A percentile compares a stretch with the other conserved stretches of the same genome.
phyloP scores from a whole-genome alignment of 2,329 filamentous ascomycete species.

The Colletotrichum godetiae region DNA sequence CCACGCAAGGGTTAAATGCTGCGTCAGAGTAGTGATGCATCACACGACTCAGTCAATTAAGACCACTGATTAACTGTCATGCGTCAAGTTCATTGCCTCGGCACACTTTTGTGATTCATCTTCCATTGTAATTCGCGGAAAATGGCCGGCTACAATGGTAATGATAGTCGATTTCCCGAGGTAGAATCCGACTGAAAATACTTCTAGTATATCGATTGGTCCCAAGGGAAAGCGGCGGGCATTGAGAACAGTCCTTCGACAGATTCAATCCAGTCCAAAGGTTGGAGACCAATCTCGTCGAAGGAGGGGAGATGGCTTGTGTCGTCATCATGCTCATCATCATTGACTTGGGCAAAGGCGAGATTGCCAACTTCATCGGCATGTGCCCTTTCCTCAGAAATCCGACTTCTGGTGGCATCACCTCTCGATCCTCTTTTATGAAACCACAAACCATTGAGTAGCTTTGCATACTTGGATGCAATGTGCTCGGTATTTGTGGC shows the following conservation, averaged over 20 bases:
- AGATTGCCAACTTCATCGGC: neutral
- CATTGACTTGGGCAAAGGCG: neutral
- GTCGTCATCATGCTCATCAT: neutral
- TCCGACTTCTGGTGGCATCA: neutral
- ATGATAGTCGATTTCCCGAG: no score
- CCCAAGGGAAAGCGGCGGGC: constrained; percentile 7
- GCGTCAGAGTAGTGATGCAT: neutral
- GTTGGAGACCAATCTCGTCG: constrained; percentile 5
- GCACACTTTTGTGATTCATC: no score
- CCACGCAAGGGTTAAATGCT: neutral
- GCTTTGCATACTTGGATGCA: constrained; percentile 17
- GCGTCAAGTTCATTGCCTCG: no score
- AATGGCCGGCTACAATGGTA: no score
- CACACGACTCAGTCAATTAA: neutral
- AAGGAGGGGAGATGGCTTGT: neutral
- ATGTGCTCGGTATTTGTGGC: constrained; percentile 1
- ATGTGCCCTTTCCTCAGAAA: neutral
- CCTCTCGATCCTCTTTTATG: neutral
- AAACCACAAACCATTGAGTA: constrained; percentile 1
- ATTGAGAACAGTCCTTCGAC: constrained; percentile 7
- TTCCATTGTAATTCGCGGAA: no score
- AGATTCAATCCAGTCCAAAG: constrained; percentile 7
- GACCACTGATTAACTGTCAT: no score
- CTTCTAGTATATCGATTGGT: neutral
- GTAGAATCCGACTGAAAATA: neutral